Conservation (phyloP, 2,329 filamentous ascomycete genomes). For the Calonectria pseudoturangicola region DNA sequence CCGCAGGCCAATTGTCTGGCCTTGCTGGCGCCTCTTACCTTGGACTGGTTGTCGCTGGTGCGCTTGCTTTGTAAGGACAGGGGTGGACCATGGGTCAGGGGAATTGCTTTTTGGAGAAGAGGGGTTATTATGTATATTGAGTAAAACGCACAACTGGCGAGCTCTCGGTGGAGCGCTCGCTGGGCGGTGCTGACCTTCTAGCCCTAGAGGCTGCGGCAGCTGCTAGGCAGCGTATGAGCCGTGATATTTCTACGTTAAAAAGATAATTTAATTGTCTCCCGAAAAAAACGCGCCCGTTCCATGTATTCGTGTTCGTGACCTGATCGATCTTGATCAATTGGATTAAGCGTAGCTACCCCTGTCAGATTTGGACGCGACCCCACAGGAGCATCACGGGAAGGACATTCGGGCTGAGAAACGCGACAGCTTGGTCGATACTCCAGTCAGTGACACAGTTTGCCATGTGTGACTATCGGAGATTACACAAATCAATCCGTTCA, state of each 20-base stretch:
- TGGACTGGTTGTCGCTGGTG: conserved; percentile 1
- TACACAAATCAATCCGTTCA: not conserved
- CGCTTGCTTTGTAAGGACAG: conserved; percentile 24
- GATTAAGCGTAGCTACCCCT: not conserved
- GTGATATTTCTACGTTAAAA: no score
- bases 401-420: not conserved
- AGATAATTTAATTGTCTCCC: not conserved
- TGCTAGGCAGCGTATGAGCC: no score
- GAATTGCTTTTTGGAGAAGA: no score
- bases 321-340: not conserved
- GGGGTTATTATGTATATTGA: no score
- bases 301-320: not conserved
- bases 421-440: not conserved
- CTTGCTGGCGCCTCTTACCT: not conserved
- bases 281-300: not conserved
- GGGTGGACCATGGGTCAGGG: not conserved
- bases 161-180: no score
- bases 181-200: no score
- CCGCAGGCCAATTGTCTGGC: not conserved
- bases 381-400: not conserved
- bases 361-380: not conserved
- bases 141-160: no score
- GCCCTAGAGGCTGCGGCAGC: no score
- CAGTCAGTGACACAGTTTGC: not conserved
- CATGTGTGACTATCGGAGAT: not conserved